Conservation (phyloP, 805 yeast genomes). For the Nakazawaea ishiwadae region DNA sequence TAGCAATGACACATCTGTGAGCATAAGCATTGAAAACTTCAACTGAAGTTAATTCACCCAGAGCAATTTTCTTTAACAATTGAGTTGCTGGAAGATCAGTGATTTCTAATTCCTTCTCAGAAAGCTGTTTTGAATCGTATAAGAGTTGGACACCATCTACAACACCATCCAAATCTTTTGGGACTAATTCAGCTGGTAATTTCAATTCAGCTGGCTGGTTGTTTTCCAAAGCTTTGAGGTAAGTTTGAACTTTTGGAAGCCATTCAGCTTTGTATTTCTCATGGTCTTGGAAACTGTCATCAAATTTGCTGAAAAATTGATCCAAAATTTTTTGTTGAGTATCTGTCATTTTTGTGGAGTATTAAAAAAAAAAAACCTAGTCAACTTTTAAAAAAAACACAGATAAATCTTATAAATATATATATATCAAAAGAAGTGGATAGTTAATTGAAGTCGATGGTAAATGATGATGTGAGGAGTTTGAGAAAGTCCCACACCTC, state of each 20-base stretch:
- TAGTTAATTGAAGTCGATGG: no score
- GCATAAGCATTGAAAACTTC: conserved; percentile 59
- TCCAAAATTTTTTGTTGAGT: conserved; percentile 5
- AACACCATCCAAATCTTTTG: conserved; percentile 27
- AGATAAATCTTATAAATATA: no score
- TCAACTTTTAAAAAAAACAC: no score
- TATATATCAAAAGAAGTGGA: no score
- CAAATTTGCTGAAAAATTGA: conserved; percentile 5
- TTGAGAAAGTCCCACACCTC: no score
- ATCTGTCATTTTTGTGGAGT: conserved; percentile 3
- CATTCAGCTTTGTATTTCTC: conserved; percentile 31
- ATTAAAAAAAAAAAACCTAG: no score
- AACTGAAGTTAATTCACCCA: conserved; percentile 42
- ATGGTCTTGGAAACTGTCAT: conserved; percentile 7
- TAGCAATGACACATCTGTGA: conserved; percentile 59
- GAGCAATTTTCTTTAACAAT: conserved; percentile 38
- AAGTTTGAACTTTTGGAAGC: conserved; percentile 42
- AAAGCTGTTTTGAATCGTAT: conserved; percentile 25
- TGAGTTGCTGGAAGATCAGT: conserved; percentile 38
- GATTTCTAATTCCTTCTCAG: conserved; percentile 34
- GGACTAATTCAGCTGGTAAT: conserved; percentile 27
- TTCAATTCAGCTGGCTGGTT: conserved; percentile 22
- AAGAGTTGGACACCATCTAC: conserved; percentile 34
- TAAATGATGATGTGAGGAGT: no score
- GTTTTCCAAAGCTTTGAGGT: conserved; percentile 26